Evolutionary conservation across 2,329 filamentous ascomycete genomes (phyloP).

Genomic region (Furcasterigmium furcatum): DNA sequence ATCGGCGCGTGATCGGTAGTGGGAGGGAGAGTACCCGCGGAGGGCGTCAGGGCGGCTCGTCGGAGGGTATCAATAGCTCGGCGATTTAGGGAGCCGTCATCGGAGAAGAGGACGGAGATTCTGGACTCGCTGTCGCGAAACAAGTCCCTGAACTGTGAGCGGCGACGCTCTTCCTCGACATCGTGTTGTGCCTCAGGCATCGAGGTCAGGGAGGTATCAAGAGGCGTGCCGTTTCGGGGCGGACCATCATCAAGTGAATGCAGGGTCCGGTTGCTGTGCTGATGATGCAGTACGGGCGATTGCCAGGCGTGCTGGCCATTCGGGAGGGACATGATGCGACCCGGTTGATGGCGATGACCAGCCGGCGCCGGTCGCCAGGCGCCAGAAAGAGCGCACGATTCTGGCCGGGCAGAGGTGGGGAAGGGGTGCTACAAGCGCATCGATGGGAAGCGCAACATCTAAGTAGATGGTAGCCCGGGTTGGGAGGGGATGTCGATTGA

Average conservation of each 20-base stretch:
- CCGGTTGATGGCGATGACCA: conserved; percentile 45
- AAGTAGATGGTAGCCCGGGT: conserved; percentile 43
- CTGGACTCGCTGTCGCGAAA: conserved; percentile 75
- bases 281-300: conserved; percentile 49
- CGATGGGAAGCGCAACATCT: conserved; percentile 46
- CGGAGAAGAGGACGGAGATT: conserved; percentile 71
- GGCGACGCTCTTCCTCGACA: conserved; percentile 67
- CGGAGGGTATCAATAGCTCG: conserved; percentile 51
- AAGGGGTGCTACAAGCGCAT: conserved; percentile 46
- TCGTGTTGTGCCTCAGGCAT: conserved; percentile 60
- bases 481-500: conserved; percentile 35
- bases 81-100: conserved; percentile 50
- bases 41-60: conserved; percentile 33
- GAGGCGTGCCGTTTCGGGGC: conserved; percentile 46
- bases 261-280: conserved; percentile 45
- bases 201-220: conserved; percentile 45
- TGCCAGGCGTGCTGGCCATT: conserved; percentile 66
- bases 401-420: conserved; percentile 43
- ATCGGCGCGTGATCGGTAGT: conserved; percentile 57
- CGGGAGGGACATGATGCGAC: conserved; percentile 61
- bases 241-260: conserved; percentile 60
- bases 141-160: conserved; percentile 71
- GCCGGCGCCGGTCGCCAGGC: conserved; percentile 53
- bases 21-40: conserved; percentile 51
- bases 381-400: conserved; percentile 49